A percentile compares a stretch with the other conserved stretches of the same genome.
Evolutionary conservation across 345 rosid species (phyloP).

Genomic region (Abelmoschus esculentus): DNA sequence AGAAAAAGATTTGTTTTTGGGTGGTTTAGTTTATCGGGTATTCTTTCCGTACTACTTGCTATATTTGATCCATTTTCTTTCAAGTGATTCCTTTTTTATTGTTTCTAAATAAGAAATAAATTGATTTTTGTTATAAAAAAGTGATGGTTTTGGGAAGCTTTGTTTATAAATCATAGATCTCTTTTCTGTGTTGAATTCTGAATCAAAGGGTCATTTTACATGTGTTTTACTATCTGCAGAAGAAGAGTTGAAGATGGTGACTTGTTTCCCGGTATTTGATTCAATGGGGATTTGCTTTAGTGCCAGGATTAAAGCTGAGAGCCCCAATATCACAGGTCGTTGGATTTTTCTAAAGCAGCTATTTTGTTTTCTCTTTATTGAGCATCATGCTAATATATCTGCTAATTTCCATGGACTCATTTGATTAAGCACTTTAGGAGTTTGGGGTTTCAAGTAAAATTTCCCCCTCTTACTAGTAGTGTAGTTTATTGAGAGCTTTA

Average conservation of each 20-base stretch:
- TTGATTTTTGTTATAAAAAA: constrained; percentile 1
- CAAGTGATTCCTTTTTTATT: background rate
- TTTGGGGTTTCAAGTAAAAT: no score
- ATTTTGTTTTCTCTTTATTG: background rate
- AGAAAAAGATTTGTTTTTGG: background rate
- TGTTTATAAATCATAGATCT: constrained; percentile 26
- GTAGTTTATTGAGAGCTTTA: no score
- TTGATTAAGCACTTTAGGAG: no score
- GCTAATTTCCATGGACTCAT: background rate
- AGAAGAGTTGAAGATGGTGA: constrained; percentile 20
- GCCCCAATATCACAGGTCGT: constrained; percentile 61
- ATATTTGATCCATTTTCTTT: background rate
- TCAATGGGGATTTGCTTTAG: constrained; percentile 90
- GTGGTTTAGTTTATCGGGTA: background rate
- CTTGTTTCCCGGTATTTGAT: background rate
- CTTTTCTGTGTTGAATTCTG: constrained; percentile 13
- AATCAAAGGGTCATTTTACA: background rate
- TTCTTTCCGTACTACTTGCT: background rate
- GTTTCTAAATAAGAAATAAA: background rate
- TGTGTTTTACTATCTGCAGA: constrained; percentile 23
- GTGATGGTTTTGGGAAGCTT: constrained; percentile 1
- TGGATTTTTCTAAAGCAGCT: background rate
- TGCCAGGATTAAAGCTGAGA: constrained; percentile 79
- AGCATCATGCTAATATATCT: background rate
- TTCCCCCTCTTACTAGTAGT: no score